Base-by-base conservation (phyloP, 2,329 filamentous ascomycete genomes). In the Talaromyces sp. region DNA sequence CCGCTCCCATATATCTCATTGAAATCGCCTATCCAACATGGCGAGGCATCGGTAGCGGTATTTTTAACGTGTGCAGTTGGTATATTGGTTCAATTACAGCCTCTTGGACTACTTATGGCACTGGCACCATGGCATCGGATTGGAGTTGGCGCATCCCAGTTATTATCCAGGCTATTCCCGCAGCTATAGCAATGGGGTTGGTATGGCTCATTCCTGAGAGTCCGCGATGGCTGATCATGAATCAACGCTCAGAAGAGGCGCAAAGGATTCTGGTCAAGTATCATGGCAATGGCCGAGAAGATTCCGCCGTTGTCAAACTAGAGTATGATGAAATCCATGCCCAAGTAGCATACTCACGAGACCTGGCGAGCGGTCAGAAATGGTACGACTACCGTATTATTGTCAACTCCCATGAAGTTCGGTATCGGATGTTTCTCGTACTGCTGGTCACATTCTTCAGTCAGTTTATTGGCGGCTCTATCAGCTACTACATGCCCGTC, bases 221-320 rank as follows among this genome's bases (percentile, higher is more conserved):
- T 10, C 57, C 57, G n/a, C 52, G 57, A 10, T 59, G 52, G 51
- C 37, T 55, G n/a, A 43, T 50, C 57, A 78, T 79, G 57, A 79
- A 83, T 57, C 80, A 36, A 3, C 28, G 19, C 5, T 15, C 80
- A 11, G 81, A 84, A 21, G 77, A 85, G 62, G 83, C 82, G 0
- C 72, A 81, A n/a, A 70, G 76, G 5, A 79, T 82, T 4, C 77
- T 89, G 58, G 77, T 80, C 7, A 81, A 80, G 60, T 84, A 83
- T 64, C 85, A 86, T 53, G 84, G 82, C 2, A 77, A 83, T 63
- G 75, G 76, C 1, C 70, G 75, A 37, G 57, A 60, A 1, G 65
- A 72, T 10, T 63, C 64, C 15, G 28, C 46, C 46, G n/a, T 50
- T 21, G 46, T 36, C 35, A 25, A 50, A 9, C 17, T 50, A 7